phyloP scores from a whole-genome alignment of 345 rosid species.

The Fremontodendron californicum region DNA sequence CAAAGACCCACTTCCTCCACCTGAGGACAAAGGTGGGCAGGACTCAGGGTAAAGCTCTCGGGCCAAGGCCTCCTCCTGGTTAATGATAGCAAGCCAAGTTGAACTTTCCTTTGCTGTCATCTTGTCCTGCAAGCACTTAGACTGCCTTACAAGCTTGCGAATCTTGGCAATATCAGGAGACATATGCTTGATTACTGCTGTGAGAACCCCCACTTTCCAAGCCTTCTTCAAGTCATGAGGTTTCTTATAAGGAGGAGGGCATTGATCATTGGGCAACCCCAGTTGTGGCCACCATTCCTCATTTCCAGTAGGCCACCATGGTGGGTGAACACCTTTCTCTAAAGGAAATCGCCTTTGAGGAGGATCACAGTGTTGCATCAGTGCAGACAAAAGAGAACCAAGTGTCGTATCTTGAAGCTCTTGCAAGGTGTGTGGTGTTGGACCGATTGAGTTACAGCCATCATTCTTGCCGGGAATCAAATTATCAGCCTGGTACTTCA shows the following conservation, averaged over 20 bases:
- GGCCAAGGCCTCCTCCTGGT: conserved; percentile 61
- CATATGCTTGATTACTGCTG: conserved; percentile 82
- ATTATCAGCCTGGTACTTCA: conserved; percentile 64
- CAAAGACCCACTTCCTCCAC: conserved; percentile 46
- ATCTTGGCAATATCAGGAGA: conserved; percentile 70
- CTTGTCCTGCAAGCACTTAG: conserved; percentile 84
- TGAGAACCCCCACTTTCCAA: conserved; percentile 89
- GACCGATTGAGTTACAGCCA: conserved; percentile 45
- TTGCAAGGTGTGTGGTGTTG: conserved; percentile 71
- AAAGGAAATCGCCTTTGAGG: conserved; percentile 86
- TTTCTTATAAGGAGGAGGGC: conserved; percentile 92
- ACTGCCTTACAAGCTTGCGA: conserved; percentile 75
- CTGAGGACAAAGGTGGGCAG: conserved; percentile 46
- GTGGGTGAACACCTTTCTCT: conserved; percentile 82
- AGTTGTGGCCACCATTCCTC: conserved; percentile 93
- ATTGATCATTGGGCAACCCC: conserved; percentile 57
- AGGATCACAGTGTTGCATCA: conserved; percentile 86
- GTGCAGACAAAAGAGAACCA: conserved; percentile 78
- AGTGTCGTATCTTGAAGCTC: conserved; percentile 97
- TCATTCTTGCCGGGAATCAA: conserved; percentile 47
- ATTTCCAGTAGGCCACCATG: conserved; percentile 91
- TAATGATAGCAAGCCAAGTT: conserved; percentile 81
- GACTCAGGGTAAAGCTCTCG: conserved; percentile 50
- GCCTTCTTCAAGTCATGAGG: conserved; percentile 96
- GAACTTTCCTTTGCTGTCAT: conserved; percentile 92